Base-by-base conservation (phyloP, 1,139 yeast genomes). In the Taphrina sp. region DNA sequence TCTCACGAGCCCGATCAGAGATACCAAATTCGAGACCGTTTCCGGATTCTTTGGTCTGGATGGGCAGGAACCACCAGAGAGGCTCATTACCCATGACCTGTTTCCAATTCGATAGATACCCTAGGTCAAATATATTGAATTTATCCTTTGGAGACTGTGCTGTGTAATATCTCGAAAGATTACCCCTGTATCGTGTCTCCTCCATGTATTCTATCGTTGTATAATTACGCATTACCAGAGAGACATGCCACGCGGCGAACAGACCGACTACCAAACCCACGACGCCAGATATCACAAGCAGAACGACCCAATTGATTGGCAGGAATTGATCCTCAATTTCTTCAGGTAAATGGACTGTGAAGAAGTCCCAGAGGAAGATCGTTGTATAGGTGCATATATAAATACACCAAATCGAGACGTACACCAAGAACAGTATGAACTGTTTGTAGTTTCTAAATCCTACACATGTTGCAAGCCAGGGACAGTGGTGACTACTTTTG, bases 391-490 rank as follows among this genome's bases (percentile, higher is more conserved):
- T 19, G 23, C 49, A 55, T 39, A 55, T 37, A 23, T 77, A 60
- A 1, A 70, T 53, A 5, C 81, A 73, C 60, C 81, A 83, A 0
- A 76, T 39, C 1, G 82, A 70, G 3, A 80, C 74, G 65, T 85
- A 84, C 8, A 75, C 44, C 57, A 92, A 70, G 65, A 86, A 85
- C 68, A 89, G 95, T 20, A 88, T 68, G 66, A 88, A 90, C 65
- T 73, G 79, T 70, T 87, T 85, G 65, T 87, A 90, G 70, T 90
- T 90, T 45, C 72, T 72, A 70, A 77, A 84, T 0, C 98, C 98
- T 57, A 94, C 80, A 68, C 98, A 92, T 10, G 80, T 75, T 3
- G 95, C 81, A 67, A 92, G 89, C 98, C 98, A 92, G 0, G 98
- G 97, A 67, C 63, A 52, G 37, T 52, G 57, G 22, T 52, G 57